Conservation (phyloP, 306 rosid genomes). For the Canavalia gladiata region DNA sequence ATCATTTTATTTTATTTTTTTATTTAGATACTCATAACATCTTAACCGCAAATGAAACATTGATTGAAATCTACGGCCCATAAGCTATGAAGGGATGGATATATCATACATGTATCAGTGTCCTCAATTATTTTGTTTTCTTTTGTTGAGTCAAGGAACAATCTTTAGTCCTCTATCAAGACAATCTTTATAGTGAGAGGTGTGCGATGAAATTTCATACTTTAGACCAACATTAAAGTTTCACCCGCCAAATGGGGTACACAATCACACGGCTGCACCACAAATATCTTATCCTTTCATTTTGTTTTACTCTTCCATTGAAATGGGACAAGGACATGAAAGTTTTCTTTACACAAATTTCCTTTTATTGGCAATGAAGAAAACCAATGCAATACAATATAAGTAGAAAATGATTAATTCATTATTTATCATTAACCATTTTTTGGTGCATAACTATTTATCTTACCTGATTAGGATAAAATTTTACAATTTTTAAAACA, state of each 20-base stretch:
- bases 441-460: too few relatives aligned
- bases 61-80: not conserved
- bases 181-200: constrained; percentile 24
- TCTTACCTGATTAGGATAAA: not conserved
- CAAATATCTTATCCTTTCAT: constrained; percentile 49
- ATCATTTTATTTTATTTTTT: not conserved
- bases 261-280: constrained; percentile 39
- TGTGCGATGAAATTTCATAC: constrained; percentile 33
- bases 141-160: constrained; percentile 15
- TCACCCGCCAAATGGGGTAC: constrained; percentile 49
- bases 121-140: constrained; percentile 24
- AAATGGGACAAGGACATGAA: constrained; percentile 32
- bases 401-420: not conserved
- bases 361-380: not conserved
- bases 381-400: constrained; percentile 3
- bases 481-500: not conserved
- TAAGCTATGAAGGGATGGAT: constrained; percentile 11
- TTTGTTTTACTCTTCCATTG: constrained; percentile 23
- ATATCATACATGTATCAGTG: not conserved
- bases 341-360: constrained; percentile 16
- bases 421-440: too few relatives aligned
- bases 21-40: not conserved
- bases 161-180: constrained; percentile 10
- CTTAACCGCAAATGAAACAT: not conserved
- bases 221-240: constrained; percentile 29